Evolutionary conservation across 1,284 basidiomycete species (phyloP), one percentile per base, ranked within the genome.

Genomic region (Dichomitus squalens): DNA sequence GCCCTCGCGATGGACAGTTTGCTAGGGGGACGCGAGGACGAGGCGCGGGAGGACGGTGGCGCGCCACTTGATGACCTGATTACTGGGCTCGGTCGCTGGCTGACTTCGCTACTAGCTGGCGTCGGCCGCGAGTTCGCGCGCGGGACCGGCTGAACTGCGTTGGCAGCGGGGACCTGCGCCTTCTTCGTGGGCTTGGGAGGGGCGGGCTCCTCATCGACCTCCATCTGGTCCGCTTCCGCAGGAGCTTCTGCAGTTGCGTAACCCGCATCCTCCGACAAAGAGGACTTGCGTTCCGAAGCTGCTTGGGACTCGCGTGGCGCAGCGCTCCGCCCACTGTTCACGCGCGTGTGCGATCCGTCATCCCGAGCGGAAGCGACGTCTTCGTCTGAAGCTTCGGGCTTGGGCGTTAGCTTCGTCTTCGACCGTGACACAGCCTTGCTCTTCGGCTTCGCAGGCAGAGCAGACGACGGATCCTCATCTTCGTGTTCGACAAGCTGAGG

Each of bases 191-290:
- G 18, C 50, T 43, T n/a, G 56, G 27, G 12, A 49, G 34, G 29
- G 31, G 41, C 38, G 18, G 41, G 38, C 21, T 52, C 43, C 25
- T 59, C 57, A 47, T 68, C 68, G 16, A 66, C 55, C n/a, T 63
- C 61, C 63, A 68, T 63, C 16, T 49, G 58, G 18, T 69, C 66
- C 11, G 49, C 48, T 6, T 69, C 68, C 11, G 53, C 41, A 2
- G 58, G 59, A 14, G 63, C 61, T 39, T 69, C 67, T 7, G 70
- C 69, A 2, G 70, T 71, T 1, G 67, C 70, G 50, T 71, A 71
- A 0, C 70, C 70, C 3, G 69, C 66, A 52, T 71, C 70, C 27
- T 71, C 68, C 0, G 70, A 71, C 9, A 68, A 63, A 11, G 61
- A 63, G 4, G 58, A 59, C n/a, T 57, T 63, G 20, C 61, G 58